phyloP scores from a whole-genome alignment of 208 protist species.

The Wallacemonas collosoma region DNA sequence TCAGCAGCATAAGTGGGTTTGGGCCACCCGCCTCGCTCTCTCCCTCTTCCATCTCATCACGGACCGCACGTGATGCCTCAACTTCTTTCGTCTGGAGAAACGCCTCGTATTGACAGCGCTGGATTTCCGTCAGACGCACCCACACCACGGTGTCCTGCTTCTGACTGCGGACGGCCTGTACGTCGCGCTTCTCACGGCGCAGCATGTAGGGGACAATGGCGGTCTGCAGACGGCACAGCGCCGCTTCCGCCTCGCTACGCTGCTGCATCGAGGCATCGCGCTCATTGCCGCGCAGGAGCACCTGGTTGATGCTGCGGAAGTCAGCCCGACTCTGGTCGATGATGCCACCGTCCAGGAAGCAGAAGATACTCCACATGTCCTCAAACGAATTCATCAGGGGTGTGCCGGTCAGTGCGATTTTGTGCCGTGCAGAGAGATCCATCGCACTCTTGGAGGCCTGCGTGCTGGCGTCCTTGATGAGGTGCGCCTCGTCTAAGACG shows the following conservation, averaged over 20 bases:
- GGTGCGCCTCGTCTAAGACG: slow-evolving; percentile 85
- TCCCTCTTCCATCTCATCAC: too few relatives aligned
- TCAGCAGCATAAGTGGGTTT: slow-evolving; percentile 69
- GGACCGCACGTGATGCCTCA: not conserved
- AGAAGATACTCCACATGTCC: slow-evolving; percentile 87
- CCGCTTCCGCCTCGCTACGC: slow-evolving; percentile 33
- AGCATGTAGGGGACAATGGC: slow-evolving; percentile 78
- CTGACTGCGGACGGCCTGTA: slow-evolving; percentile 28
- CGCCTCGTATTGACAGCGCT: slow-evolving; percentile 63
- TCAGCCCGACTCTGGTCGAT: slow-evolving; percentile 32
- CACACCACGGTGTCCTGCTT: slow-evolving; percentile 86
- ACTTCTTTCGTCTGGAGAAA: slow-evolving; percentile 42
- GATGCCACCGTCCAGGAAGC: slow-evolving; percentile 74
- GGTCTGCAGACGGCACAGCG: slow-evolving; percentile 52
- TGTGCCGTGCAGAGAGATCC: slow-evolving; percentile 67
- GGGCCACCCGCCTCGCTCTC: not conserved
- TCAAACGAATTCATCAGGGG: slow-evolving; percentile 87
- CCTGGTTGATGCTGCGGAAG: slow-evolving; percentile 48
- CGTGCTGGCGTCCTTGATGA: slow-evolving; percentile 75
- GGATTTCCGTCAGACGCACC: slow-evolving; percentile 60
- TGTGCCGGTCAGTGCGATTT: slow-evolving; percentile 83
- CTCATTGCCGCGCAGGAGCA: slow-evolving; percentile 79
- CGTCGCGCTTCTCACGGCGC: slow-evolving; percentile 70
- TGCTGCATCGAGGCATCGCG: slow-evolving; percentile 56
- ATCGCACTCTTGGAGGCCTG: slow-evolving; percentile 57